Percentiles rank a stretch among this genome's conserved stretches.
These are phyloP conservation scores for Boletus fagicola DNA, from an alignment of 768 basidiomycete species.

Conservation along the genomic window DNA sequence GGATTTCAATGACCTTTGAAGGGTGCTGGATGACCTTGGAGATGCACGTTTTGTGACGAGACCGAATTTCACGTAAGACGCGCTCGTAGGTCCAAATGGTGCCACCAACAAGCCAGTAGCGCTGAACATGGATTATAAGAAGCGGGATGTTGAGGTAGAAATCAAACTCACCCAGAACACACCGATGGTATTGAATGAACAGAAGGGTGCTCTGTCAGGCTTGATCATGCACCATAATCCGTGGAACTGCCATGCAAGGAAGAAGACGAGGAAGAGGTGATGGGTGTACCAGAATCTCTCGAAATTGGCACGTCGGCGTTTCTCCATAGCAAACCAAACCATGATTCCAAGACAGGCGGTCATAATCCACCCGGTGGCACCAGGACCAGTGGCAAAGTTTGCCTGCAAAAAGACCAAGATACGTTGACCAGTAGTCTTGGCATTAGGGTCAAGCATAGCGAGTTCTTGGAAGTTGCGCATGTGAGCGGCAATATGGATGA, in stretches of 20 bases:
- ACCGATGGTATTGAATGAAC: slow-evolving; percentile 80
- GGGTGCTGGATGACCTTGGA: slow-evolving; percentile 96
- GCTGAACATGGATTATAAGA: slow-evolving; percentile 40
- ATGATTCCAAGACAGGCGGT: slow-evolving; percentile 67
- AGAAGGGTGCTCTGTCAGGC: slow-evolving; percentile 85
- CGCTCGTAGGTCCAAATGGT: slow-evolving; percentile 85
- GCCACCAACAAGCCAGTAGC: slow-evolving; percentile 89
- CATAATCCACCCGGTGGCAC: slow-evolving; percentile 89
- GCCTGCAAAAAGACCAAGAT: slow-evolving; percentile 68
- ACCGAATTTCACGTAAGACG: slow-evolving; percentile 87
- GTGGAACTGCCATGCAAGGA: slow-evolving; percentile 91
- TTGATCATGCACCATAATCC: slow-evolving; percentile 98
- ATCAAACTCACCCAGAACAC: slow-evolving; percentile 83
- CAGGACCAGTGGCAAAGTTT: slow-evolving; percentile 84
- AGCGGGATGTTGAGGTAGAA: neutral
- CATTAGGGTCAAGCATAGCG: slow-evolving; percentile 52
- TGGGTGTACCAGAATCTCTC: slow-evolving; percentile 90
- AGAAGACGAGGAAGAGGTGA: slow-evolving; percentile 90
- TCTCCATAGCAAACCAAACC: slow-evolving; percentile 85
- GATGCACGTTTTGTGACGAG: slow-evolving; percentile 88
- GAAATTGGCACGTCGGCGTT: slow-evolving; percentile 71
- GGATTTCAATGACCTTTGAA: slow-evolving; percentile 89
- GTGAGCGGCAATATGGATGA: slow-evolving; percentile 79
- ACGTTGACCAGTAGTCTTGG: slow-evolving; percentile 51
- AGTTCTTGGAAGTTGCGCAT: slow-evolving; percentile 81